These are phyloP conservation scores for Colletotrichum siamense DNA, from an alignment of 2,329 filamentous ascomycete genomes.

Conservation along the genomic window DNA sequence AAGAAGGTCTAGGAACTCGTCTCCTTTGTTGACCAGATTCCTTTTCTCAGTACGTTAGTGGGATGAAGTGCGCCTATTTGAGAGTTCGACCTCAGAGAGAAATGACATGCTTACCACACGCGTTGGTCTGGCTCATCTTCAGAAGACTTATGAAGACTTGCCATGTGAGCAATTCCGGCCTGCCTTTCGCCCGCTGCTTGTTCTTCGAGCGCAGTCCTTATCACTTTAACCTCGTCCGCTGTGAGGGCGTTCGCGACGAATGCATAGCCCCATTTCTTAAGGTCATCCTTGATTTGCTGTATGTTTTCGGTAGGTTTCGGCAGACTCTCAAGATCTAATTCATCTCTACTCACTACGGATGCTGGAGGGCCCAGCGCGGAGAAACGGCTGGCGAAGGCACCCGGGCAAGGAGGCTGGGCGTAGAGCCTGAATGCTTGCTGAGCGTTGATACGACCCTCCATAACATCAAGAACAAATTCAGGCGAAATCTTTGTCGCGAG, in stretches of 20 bases:
- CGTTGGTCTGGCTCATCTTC: background rate
- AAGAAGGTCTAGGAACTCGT: background rate
- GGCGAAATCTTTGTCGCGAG: background rate
- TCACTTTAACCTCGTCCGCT: background rate
- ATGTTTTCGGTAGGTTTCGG: background rate
- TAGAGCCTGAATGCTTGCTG: background rate
- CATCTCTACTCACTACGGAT: background rate
- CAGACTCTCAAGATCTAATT: background rate
- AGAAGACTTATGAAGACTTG: background rate
- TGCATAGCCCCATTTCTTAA: background rate
- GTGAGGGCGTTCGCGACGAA: background rate
- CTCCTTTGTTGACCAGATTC: background rate
- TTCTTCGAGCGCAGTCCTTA: background rate
- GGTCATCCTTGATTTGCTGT: background rate
- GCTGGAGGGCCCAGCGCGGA: background rate
- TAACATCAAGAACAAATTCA: background rate
- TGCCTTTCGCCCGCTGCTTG: background rate
- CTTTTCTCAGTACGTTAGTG: background rate
- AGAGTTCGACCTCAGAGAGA: background rate
- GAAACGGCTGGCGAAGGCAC: background rate
- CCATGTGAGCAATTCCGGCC: background rate
- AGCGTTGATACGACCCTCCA: background rate
- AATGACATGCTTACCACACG: background rate
- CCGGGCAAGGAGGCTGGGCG: background rate
- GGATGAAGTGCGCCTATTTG: background rate